Percentiles rank a stretch among this genome's conserved stretches.
Conservation (phyloP, 2,329 filamentous ascomycete genomes). For the Beauveria brongniartii region DNA sequence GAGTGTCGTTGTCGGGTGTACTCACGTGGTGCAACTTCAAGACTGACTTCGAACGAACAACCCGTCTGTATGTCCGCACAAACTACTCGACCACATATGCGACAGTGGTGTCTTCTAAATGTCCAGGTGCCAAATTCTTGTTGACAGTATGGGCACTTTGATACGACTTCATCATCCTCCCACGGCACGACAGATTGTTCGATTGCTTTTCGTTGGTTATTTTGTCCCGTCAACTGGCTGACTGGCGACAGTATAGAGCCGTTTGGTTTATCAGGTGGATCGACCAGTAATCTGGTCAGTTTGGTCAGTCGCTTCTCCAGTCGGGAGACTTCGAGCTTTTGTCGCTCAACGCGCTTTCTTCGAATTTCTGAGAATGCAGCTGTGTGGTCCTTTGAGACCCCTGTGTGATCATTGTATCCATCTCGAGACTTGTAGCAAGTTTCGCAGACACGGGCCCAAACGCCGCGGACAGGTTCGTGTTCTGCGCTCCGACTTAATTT, state of each 20-base stretch:
- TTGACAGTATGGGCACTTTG: conserved; percentile 85
- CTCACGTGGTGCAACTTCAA: conserved; percentile 59
- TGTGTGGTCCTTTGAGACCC: conserved; percentile 63
- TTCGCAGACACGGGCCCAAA: conserved; percentile 94
- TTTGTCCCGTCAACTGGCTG: conserved; percentile 56
- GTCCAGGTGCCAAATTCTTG: conserved; percentile 93
- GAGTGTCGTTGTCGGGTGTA: neutral
- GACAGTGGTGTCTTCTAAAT: conserved; percentile 88
- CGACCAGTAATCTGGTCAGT: conserved; percentile 74
- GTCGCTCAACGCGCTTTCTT: conserved; percentile 71
- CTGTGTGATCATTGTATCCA: conserved; percentile 86
- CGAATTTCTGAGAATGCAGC: conserved; percentile 62
- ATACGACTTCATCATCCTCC: conserved; percentile 81
- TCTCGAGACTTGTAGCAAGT: conserved; percentile 98
- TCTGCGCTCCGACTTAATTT: conserved; percentile 83
- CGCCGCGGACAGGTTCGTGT: conserved; percentile 81
- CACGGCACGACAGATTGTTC: conserved; percentile 92
- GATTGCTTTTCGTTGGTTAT: conserved; percentile 67
- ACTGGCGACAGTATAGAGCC: conserved; percentile 52
- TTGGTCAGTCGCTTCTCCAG: conserved; percentile 89
- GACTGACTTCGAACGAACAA: conserved; percentile 76
- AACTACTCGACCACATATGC: conserved; percentile 86
- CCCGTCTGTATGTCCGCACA: conserved; percentile 79
- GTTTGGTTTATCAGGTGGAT: conserved; percentile 59
- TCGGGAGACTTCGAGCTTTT: conserved; percentile 78